Base-by-base conservation (phyloP, 2,329 filamentous ascomycete species). In the Lachnellula hyalina region DNA sequence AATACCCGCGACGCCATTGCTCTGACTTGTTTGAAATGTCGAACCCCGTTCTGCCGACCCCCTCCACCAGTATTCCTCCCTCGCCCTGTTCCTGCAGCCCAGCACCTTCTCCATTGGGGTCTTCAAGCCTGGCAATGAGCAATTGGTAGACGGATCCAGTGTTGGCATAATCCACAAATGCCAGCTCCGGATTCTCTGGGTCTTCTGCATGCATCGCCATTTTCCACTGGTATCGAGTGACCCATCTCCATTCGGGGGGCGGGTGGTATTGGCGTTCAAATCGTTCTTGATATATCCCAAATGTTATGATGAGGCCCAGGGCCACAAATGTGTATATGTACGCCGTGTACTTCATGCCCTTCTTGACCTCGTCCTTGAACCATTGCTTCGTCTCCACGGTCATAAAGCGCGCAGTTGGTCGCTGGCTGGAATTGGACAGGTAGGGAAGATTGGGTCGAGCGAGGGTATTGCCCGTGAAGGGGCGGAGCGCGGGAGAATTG, bases 1-100 rank as follows among this genome's bases (percentile, higher is more conserved):
- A 91, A 72, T 97, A 97, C 1, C 90, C 91, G 53, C 89, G 79
- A 64, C 87, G 78, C 93, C 92, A 97, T 49, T 86, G 78, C 71
- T 95, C 90, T 59, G 84, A 86, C 75, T 91, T 96, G 7, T 56
- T 60, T 2, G 62, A 58, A n/a, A 68, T 64, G 60, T 71, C 66
- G 48, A 55, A 68, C 4, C 67, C 68, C 2, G 77, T 75, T 53
- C 72, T 75, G 0, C 80, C 81, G 28, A 83, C 64, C 0, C 78
- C 81, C 3, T 78, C 77, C n/a, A 84, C 74, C 41, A 76, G 66
- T 3, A 80, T 72, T 0, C 75, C 80, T 2, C 78, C 80, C 38
- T 78, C 77, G 6, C 75, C 74, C 56, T 84, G 77, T 14, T 65
- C 64, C 49, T 72, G 64, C 32, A 93, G 67, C 0, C 80, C 87